Base-by-base conservation (phyloP, 805 yeast species). In the Blastobotrys robertii region DNA sequence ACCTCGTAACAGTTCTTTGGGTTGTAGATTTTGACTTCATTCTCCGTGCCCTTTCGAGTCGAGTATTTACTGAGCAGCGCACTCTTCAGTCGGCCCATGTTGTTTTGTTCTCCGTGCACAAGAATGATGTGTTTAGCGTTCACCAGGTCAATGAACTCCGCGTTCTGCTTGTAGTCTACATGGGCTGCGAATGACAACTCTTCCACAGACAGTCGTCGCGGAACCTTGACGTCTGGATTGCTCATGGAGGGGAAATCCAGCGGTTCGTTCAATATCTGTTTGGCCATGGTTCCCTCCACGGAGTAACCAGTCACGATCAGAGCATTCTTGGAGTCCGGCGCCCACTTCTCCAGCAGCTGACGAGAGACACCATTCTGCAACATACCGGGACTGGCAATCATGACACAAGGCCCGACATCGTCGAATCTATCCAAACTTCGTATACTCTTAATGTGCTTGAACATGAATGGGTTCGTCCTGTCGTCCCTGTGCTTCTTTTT, bases 101-200 rank as follows among this genome's bases (percentile, higher is more conserved):
- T 96, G 54, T 85, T 87, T 2, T 92, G 79, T 57, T 92, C 99
- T 9, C 99, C 99, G 62, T 92, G 99, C 2, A 92, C 99, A 43
- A 92, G 71, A 45, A 90, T 86, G 47, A 92, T 84, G 43, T 83
- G 79, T 46, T 74, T 74, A 0, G 99, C 95, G 45, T 82, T 81
- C 2, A 92, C 85, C 46, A 79, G 69, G 52, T 88, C 96, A 46
- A 92, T 92, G 57, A 92, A 92, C 44, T 83, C 84, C 1, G 95
- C 69, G 53, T 92, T 92, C 57, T 92, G 96, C 54, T 84, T 86
- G 62, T 82, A 92, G 59, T 92, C 99, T 15, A 92, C 99, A 63
- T 92, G 99, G 0, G 99, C 99, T n/a, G 98, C 97, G 70, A 92
- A 92, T 1, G 97, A 88, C 3, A 92, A 81, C 62, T 92, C 99